Evolutionary conservation across 2,329 filamentous ascomycete genomes (phyloP).

Genomic region (Stagonosporopsis cucurbitacearum): DNA sequence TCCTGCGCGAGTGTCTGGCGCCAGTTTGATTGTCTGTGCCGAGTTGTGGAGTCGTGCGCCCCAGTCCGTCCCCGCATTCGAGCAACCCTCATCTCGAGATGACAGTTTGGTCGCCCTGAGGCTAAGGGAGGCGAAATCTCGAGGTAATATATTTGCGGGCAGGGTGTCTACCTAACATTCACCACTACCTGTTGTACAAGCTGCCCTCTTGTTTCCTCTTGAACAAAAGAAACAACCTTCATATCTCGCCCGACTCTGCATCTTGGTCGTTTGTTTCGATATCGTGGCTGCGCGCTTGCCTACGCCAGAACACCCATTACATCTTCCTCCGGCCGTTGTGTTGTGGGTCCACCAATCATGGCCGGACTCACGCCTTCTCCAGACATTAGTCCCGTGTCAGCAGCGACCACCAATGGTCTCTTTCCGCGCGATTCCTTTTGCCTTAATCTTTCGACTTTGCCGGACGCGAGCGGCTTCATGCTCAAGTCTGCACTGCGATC

Average conservation of each 20-base stretch:
- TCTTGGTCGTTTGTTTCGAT: constrained; percentile 18
- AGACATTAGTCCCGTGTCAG: constrained; percentile 53
- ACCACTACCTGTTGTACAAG: constrained; percentile 4
- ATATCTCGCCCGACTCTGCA: constrained; percentile 14
- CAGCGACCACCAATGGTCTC: constrained; percentile 49
- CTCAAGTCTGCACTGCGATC: constrained; percentile 49
- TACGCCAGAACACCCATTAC: constrained; percentile 39
- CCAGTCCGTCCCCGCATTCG: constrained; percentile 45
- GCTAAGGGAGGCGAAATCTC: constrained; percentile 32
- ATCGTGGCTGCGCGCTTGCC: constrained; percentile 37
- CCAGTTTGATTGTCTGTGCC: constrained; percentile 37
- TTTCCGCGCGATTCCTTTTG: constrained; percentile 50
- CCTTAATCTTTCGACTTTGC: constrained; percentile 49
- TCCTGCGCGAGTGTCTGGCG: constrained; percentile 36
- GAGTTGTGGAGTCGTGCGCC: constrained; percentile 40
- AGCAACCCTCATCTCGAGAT: constrained; percentile 40
- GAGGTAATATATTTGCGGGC: constrained; percentile 32
- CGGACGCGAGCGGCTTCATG: constrained; percentile 46
- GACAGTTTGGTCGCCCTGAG: constrained; percentile 27
- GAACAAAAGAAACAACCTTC: constrained; percentile 6
- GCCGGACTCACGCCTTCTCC: constrained; percentile 49
- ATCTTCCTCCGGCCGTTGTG: constrained; percentile 35
- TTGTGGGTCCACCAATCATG: constrained; percentile 49
- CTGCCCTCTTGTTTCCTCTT: background rate
- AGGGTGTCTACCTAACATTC: constrained; percentile 20